These are phyloP conservation scores for Phialocephala subalpina DNA, from an alignment of 2,329 filamentous ascomycete genomes.

Conservation along the genomic window DNA sequence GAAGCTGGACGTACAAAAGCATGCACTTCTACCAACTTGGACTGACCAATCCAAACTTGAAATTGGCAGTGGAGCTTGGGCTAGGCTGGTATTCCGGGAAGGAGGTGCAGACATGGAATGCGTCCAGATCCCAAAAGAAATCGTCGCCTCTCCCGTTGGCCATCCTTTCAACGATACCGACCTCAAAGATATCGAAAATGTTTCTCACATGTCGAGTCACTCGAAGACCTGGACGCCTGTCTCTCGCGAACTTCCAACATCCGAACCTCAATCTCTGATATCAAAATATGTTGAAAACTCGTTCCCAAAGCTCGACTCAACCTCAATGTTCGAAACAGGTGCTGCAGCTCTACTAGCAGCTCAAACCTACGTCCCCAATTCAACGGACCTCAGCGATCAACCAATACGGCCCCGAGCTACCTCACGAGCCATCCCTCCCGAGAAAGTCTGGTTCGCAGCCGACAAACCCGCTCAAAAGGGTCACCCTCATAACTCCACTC, in stretches of 20 bases:
- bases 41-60: slow-evolving; percentile 12
- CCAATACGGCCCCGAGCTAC: neutral
- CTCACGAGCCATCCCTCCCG: neutral
- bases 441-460: slow-evolving; percentile 7
- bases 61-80: slow-evolving; percentile 13
- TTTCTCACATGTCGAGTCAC: neutral
- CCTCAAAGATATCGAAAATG: neutral
- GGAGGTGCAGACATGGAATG: slow-evolving; percentile 18
- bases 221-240: neutral
- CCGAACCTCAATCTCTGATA: neutral
- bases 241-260: neutral
- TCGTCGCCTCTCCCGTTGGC: neutral
- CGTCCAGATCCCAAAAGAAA: slow-evolving; percentile 1
- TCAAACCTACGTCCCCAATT: neutral
- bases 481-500: neutral
- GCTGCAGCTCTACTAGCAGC: neutral
- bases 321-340: neutral
- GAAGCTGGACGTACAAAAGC: neutral
- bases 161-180: neutral
- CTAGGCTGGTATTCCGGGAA: slow-evolving; percentile 13
- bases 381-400: neutral
- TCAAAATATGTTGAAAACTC: neutral
- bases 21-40: slow-evolving; percentile 18
- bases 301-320: neutral
- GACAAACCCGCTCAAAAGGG: neutral